Conservation (phyloP, 2,329 filamentous ascomycete genomes). For the Xylaria sp. region DNA sequence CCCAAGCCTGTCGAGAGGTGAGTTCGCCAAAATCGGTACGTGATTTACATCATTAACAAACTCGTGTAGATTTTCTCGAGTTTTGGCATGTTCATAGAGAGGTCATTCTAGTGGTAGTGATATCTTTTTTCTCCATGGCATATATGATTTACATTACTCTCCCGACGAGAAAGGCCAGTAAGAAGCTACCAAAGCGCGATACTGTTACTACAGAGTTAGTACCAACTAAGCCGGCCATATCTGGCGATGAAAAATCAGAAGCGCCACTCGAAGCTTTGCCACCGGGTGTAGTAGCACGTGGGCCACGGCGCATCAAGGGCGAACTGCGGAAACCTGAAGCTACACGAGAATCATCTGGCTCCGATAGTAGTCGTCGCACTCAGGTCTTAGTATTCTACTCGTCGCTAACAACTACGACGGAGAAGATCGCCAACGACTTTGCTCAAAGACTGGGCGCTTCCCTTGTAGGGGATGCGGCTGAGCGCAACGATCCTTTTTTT, state of each 20-base stretch:
- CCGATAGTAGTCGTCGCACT: slow-evolving; percentile 58
- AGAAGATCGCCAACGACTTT: slow-evolving; percentile 75
- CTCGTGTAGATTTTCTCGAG: slow-evolving; percentile 29
- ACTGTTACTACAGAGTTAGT: slow-evolving; percentile 30
- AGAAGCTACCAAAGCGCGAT: slow-evolving; percentile 37
- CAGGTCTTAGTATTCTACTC: slow-evolving; percentile 89
- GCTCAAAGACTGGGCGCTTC: slow-evolving; percentile 63
- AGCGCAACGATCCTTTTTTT: slow-evolving; percentile 54
- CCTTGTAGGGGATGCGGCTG: slow-evolving; percentile 59
- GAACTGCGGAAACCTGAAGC: slow-evolving; percentile 51
- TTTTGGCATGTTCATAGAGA: slow-evolving; percentile 37
- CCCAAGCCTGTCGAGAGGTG: slow-evolving; percentile 15
- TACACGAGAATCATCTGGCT: slow-evolving; percentile 44
- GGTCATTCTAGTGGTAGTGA: slow-evolving; percentile 28
- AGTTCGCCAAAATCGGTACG: neutral
- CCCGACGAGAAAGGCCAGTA: slow-evolving; percentile 38
- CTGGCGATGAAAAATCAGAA: slow-evolving; percentile 36
- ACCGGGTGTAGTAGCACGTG: slow-evolving; percentile 51
- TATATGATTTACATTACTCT: slow-evolving; percentile 35
- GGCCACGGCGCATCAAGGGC: slow-evolving; percentile 62
- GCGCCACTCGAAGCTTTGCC: slow-evolving; percentile 25
- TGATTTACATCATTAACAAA: slow-evolving; percentile 6
- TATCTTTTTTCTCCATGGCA: slow-evolving; percentile 23
- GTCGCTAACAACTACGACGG: slow-evolving; percentile 85
- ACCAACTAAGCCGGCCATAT: neutral